phyloP scores from a whole-genome alignment of 1,139 yeast species.

The Hyphopichia khmerensis region DNA sequence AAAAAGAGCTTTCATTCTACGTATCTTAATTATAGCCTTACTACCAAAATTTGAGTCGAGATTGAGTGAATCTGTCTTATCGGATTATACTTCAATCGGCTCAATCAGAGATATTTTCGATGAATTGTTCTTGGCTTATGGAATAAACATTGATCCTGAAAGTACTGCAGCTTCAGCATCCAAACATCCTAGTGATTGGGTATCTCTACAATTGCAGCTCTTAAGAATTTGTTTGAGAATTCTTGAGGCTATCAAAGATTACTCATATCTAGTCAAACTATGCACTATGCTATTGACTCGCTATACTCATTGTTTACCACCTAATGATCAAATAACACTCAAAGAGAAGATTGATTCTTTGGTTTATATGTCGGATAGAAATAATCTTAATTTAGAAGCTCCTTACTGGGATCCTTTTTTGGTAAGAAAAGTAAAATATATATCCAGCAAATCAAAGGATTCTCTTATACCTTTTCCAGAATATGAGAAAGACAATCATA shows the following conservation, averaged over 20 bases:
- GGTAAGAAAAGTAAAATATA: slow-evolving; percentile 50
- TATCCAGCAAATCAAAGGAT: slow-evolving; percentile 19
- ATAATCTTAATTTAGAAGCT: slow-evolving; percentile 14
- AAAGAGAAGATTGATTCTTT: slow-evolving; percentile 26
- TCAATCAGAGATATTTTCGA: slow-evolving; percentile 39
- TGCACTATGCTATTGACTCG: slow-evolving; percentile 55
- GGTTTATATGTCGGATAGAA: slow-evolving; percentile 16
- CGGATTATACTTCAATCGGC: slow-evolving; percentile 42
- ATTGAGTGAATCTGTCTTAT: slow-evolving; percentile 34
- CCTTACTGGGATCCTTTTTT: slow-evolving; percentile 75
- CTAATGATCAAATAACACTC: slow-evolving; percentile 35
- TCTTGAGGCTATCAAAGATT: slow-evolving; percentile 52
- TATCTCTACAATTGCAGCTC: slow-evolving; percentile 54
- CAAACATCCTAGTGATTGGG: slow-evolving; percentile 46
- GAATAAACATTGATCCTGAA: slow-evolving; percentile 34
- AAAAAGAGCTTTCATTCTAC: slow-evolving; percentile 67
- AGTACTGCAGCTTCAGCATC: slow-evolving; percentile 20
- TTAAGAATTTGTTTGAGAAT: slow-evolving; percentile 55
- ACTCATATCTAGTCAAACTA: slow-evolving; percentile 43
- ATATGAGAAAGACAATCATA: slow-evolving; percentile 13
- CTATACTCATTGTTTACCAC: slow-evolving; percentile 47
- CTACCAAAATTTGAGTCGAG: slow-evolving; percentile 38
- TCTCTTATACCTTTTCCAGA: slow-evolving; percentile 38
- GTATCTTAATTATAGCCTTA: slow-evolving; percentile 56
- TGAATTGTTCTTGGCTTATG: slow-evolving; percentile 41